Evolutionary conservation across 345 rosid genomes (phyloP), one percentile per base, ranked within the genome.

Genomic region (Gossypium turneri): DNA sequence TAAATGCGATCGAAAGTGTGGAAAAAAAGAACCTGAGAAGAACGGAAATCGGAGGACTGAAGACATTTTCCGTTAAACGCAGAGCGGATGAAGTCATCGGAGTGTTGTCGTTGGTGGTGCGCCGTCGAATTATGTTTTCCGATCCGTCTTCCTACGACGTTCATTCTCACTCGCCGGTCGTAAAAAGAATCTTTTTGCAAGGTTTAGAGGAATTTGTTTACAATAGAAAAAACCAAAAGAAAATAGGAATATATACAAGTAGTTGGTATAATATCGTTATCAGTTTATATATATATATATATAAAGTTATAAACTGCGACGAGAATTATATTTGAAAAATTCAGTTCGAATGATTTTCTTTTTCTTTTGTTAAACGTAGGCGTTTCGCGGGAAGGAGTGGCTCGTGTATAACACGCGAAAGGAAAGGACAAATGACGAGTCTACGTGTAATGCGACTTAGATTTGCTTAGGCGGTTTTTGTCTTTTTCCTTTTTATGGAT

Each of bases 81-180:
- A 83, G 78, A 47, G 79, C 81, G 84, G 9, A 84, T 64, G 75
- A 86, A 84, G 83, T 84, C 82, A 41, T 86, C 88, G 10, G 86
- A 86, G 75, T 81, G 78, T 67, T 86, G 88, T 3, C 88, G 85
- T 15, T 83, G 85, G 76, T 86, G 90, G 24, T 79, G 86, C 65
- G 69, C 80, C 25, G 81, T 67, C 70, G 90, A 77, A 67, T 70
- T 67, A 67, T 88, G 81, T 83, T 85, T 79, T 62, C 84, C 78
- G 73, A 75, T 70, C 76, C 77, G 84, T 75, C 88, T 84, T 51
- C 88, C 85, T 0, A 76, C 78, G 51, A 75, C 67, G 73, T 73
- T 84, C 87, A 81, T 84, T 75, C 50, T 53, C 43, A 12, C 57
- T 44, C 52, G 19, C 43, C 19, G 17, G 41, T 55, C 13, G 48